Base-by-base conservation (phyloP, 1,284 basidiomycete genomes). In the Termitomyces sp. region DNA sequence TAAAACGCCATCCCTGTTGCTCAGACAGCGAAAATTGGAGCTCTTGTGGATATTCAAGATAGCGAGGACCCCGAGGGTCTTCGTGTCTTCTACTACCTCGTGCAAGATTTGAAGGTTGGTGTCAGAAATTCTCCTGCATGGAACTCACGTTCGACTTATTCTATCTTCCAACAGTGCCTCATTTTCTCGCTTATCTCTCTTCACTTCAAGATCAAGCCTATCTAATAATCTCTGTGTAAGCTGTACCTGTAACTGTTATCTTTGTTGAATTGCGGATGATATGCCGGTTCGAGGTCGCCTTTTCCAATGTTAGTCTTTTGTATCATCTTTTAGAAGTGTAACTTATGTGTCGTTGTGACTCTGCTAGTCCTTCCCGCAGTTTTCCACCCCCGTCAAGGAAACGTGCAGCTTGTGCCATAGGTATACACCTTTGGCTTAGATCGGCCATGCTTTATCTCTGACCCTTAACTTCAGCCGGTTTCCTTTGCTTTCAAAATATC, bases 151-250 rank as follows among this genome's bases (percentile, higher is more conserved):
- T 12, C 34, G 49, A 15, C 53, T 62, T 10, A 53, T 26, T 17
- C 44, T 28, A 49, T 38, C 52, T 26, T 19, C 24, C 15, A 54
- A 1, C 66, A 98, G 95, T 98, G 94, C 72, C 83, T 98, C 60
- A 95, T 98, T 63, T 98, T 98, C 73, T 97, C 95, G 17, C 82
- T 99, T 61, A 98, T 98, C 69, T 93, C 92, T 12, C 82, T 98
- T 42, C 94, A 99, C 78, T 98, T 98, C 87, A 98, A 98, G 78
- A 98, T 99, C 81, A 98, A 99, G 81, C 96, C 96, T 17, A 97
- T 94, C 67, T 92, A 83, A 43, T 26, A 42, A 50, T 33, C 38
- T 49, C 31, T 26, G 17, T n/a, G 19, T 28, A 24, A 43, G 26
- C 26, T 45, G 36, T 30, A 36, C 24, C 38, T 55, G 46, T 52